Conservation (phyloP, 2,329 filamentous ascomycete species). For the Penicillium hesseltinei region DNA sequence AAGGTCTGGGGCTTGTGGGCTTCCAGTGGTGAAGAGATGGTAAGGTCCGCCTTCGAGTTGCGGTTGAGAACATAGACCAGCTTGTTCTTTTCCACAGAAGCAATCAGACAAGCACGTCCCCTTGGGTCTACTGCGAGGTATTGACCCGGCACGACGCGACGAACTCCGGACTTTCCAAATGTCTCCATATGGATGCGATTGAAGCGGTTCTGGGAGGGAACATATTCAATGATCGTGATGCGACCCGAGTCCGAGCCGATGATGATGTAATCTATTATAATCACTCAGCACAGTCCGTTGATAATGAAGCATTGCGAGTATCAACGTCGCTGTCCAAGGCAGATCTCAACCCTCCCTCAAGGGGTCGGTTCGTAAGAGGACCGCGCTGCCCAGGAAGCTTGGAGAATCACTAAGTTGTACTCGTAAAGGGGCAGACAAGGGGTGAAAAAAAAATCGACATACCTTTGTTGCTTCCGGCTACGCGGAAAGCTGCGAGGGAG, state of each 20-base stretch:
- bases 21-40: slow-evolving; percentile 94
- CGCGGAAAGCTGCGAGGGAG: slow-evolving; percentile 79
- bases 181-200: slow-evolving; percentile 91
- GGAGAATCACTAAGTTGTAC: slow-evolving; percentile 69
- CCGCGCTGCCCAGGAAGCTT: slow-evolving; percentile 59
- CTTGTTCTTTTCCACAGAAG: slow-evolving; percentile 97
- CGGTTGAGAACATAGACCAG: slow-evolving; percentile 97
- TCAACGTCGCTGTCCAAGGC: slow-evolving; percentile 36
- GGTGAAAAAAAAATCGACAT: slow-evolving; percentile 44
- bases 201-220: slow-evolving; percentile 82
- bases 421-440: slow-evolving; percentile 27
- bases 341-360: slow-evolving; percentile 31
- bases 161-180: slow-evolving; percentile 93
- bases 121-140: slow-evolving; percentile 95
- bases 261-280: slow-evolving; percentile 80
- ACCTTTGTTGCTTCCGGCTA: slow-evolving; percentile 96
- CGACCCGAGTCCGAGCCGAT: slow-evolving; percentile 93
- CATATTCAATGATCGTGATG: slow-evolving; percentile 90
- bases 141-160: slow-evolving; percentile 90
- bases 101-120: slow-evolving; percentile 89
- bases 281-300: slow-evolving; percentile 44
- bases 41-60: slow-evolving; percentile 89
- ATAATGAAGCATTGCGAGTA: slow-evolving; percentile 24
- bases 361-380: slow-evolving; percentile 33
- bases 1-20: slow-evolving; percentile 91